Base-by-base conservation (phyloP, 2,329 filamentous ascomycete genomes). In the Ilyonectria mors-panacis region DNA sequence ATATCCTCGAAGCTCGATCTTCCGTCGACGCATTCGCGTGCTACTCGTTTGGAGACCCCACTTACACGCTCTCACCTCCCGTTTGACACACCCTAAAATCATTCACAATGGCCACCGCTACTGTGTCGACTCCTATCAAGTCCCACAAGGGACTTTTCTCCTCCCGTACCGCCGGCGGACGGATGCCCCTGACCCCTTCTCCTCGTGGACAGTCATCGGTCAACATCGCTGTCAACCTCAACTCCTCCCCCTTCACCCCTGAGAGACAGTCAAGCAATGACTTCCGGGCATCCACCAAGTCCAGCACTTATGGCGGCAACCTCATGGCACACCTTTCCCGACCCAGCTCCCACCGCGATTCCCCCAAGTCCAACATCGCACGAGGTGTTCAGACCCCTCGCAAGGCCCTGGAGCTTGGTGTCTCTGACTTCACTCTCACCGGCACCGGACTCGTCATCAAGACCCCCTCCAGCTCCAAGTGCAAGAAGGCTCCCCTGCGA, bases 291-390 rank as follows among this genome's bases (percentile, higher is more conserved):
- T 82, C 83, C 79, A 82, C 86, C 71, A 93, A 94, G 84, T 94
- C 94, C 8, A 94, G 94, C 8, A 91, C 94, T 67, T 96, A 94
- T 81, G 90, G 92, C 69, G 92, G 91, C 71, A 95, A 94, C 82
- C 86, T 97, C 65, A 89, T 93, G 71, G 87, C 93, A 67, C 92
- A 94, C 78, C 92, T 97, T 78, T 87, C 92, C 69, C 93, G 92
- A 77, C 91, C 88, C 2, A 83, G 90, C 45, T 85, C 88, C 45
- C 92, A 93, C 81, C 92, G 93, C 57, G 93, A 96, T 79, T 98
- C 95, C 2, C 94, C 95, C 79, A 98, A 98, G 86, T 98, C 95
- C 66, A 98, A 98, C 86, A 98, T 98, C 81, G 93, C 93, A 73
- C 90, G 91, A 71, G 84, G 85, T 47, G 88, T 89, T 63, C 88